Evolutionary conservation across 1,284 basidiomycete genomes (phyloP).

Genomic region (Trametes sp.): DNA sequence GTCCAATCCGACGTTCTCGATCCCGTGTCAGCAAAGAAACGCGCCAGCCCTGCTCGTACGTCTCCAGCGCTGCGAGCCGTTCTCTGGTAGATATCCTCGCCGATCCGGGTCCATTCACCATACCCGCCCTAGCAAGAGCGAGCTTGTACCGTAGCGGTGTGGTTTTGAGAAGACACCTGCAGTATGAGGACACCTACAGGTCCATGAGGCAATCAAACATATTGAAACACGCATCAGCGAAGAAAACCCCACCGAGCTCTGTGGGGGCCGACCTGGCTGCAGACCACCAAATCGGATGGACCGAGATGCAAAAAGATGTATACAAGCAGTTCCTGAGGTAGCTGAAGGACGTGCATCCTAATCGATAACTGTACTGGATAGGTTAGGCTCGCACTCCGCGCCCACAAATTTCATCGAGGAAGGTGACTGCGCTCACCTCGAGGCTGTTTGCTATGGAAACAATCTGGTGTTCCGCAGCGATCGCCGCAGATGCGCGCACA

Average conservation of each 20-base stretch:
- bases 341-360: no score
- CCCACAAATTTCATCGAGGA: no score
- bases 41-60: neutral
- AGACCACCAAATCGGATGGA: neutral
- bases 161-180: neutral
- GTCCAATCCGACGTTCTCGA: neutral
- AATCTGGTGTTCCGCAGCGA: no score
- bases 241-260: no score
- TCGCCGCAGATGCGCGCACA: no score
- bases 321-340: neutral
- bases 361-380: no score
- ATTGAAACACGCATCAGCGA: neutral
- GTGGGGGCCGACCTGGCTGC: neutral
- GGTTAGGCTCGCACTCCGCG: no score
- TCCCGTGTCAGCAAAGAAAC: neutral
- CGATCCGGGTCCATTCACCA: neutral
- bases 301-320: neutral
- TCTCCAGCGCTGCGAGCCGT: neutral
- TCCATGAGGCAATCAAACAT: neutral
- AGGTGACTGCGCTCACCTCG: no score
- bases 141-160: neutral
- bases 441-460: no score
- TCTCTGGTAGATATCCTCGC: neutral
- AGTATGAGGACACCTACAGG: neutral
- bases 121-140: neutral